Evolutionary conservation across 1,284 basidiomycete genomes (phyloP).

Genomic region (Entoloma clypeatum): DNA sequence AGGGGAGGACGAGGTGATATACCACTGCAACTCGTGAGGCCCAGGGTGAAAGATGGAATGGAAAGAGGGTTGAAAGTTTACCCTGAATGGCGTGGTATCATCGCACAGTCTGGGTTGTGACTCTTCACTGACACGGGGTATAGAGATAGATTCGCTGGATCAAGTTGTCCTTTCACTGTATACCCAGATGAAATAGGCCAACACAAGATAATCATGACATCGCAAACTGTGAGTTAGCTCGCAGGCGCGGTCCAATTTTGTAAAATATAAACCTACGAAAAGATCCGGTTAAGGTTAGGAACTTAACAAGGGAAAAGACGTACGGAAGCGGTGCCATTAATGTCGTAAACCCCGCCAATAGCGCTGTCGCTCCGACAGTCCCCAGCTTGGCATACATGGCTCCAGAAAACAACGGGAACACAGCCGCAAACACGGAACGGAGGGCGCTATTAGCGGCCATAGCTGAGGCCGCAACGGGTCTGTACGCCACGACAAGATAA

Average conservation of each 20-base stretch:
- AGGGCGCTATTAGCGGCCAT: conserved; percentile 73
- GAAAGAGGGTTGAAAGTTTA: no score
- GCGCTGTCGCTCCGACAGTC: conserved; percentile 70
- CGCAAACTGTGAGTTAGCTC: conserved; percentile 34
- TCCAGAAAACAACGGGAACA: conserved; percentile 67
- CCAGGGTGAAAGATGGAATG: no score
- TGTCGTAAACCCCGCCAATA: conserved; percentile 70
- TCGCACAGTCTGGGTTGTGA: no score
- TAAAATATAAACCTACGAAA: conserved; percentile 34
- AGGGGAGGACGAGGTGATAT: no score
- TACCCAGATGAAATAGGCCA: no score
- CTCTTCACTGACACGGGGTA: no score
- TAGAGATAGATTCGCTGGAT: no score
- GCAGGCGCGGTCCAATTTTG: conserved; percentile 31
- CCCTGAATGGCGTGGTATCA: no score
- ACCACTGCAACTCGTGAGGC: no score
- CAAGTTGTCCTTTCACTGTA: no score
- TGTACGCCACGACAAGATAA: conserved; percentile 67
- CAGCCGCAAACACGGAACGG: conserved; percentile 64
- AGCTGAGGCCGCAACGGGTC: conserved; percentile 74
- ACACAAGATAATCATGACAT: conserved; percentile 9
- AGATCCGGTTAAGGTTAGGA: not conserved
- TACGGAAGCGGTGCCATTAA: conserved; percentile 67
- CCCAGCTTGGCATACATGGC: conserved; percentile 59
- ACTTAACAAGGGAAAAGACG: not conserved